These are phyloP conservation scores for Groenewaldozyma salmanticensis DNA, from an alignment of 805 yeast genomes.

Conservation along the genomic window DNA sequence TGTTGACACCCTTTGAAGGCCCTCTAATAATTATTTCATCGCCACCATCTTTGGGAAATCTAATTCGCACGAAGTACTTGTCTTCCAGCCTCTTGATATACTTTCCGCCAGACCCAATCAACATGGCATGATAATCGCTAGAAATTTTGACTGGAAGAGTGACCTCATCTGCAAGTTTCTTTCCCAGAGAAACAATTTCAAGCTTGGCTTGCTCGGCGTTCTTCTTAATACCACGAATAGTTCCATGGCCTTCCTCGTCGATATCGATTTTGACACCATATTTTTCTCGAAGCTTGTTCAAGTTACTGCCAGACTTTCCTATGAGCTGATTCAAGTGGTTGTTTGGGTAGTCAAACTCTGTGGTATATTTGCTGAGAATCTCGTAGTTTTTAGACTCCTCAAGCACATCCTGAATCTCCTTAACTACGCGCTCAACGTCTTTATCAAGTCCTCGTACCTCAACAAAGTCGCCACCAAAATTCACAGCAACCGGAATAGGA, in stretches of 20 bases:
- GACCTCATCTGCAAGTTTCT: conserved; percentile 76
- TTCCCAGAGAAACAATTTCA: conserved; percentile 47
- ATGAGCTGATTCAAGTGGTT: conserved; percentile 66
- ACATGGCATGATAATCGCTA: conserved; percentile 62
- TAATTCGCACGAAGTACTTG: conserved; percentile 71
- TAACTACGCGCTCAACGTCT: conserved; percentile 47
- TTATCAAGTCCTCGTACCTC: conserved; percentile 59
- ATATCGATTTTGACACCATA: conserved; percentile 72
- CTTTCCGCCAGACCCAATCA: conserved; percentile 77
- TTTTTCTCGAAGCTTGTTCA: conserved; percentile 59
- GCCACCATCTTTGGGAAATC: conserved; percentile 47
- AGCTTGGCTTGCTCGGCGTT: conserved; percentile 66
- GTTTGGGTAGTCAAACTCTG: conserved; percentile 52
- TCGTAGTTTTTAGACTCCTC: conserved; percentile 46
- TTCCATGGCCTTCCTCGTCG: conserved; percentile 46
- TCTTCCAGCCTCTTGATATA: conserved; percentile 79
- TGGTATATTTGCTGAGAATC: conserved; percentile 35
- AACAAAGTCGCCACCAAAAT: conserved; percentile 44
- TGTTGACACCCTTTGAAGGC: conserved; percentile 79
- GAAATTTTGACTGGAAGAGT: conserved; percentile 61
- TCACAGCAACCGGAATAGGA: conserved; percentile 24
- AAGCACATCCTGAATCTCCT: conserved; percentile 44
- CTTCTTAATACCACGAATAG: conserved; percentile 65
- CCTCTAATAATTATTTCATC: conserved; percentile 71
- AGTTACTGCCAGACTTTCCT: conserved; percentile 78